Evolutionary conservation across 331 rosid species (phyloP), one percentile per base, ranked within the genome.

Genomic region (Malus hybrid): DNA sequence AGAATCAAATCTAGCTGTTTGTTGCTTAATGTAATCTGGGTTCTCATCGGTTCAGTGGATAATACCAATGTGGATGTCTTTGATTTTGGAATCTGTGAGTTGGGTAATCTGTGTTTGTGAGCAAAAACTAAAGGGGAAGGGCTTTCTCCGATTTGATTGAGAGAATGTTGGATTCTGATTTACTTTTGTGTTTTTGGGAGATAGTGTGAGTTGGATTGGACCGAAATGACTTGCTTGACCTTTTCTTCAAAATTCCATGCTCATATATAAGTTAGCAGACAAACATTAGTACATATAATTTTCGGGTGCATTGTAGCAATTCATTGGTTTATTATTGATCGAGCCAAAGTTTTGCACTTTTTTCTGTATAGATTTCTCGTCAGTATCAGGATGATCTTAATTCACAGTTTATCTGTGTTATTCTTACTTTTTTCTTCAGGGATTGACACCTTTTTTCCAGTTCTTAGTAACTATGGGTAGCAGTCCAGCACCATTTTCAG

Each of bases 401-500:
- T 14, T 59, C 57, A n/a, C 16, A 15, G 6, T 12, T 11, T 61
- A 29, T 22, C 19, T 39, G 16, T 42, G n/a, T 44, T 34, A 8
- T 42, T 16, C 18, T 66, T 6, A 22, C 12, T 32, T 67, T 77
- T 63, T 67, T 44, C 31, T 52, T 77, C 32, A 89, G 89, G 79
- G 74, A 33, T 65, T 32, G 46, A 65, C 69, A 65, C 69, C 14
- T 32, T 67, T 55, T 69, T 7, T 60, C 80, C 67, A 44, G 27
- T 54, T 67, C 79, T 79, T 83, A 72, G 63, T 74, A 88, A 81
- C 19, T 54, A 93, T 93, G 98, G 93, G 87, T 62, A 84, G 83
- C 80, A 75, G 93, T 82, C 97, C 97, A 12, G 94, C 97, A 2
- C 89, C 93, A 15, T 93, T 88, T 87, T 88, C 90, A 18, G 97